These are phyloP conservation scores for Beta macrorhiza DNA, from an alignment of 179 eudicot genomes.

Conservation along the genomic window DNA sequence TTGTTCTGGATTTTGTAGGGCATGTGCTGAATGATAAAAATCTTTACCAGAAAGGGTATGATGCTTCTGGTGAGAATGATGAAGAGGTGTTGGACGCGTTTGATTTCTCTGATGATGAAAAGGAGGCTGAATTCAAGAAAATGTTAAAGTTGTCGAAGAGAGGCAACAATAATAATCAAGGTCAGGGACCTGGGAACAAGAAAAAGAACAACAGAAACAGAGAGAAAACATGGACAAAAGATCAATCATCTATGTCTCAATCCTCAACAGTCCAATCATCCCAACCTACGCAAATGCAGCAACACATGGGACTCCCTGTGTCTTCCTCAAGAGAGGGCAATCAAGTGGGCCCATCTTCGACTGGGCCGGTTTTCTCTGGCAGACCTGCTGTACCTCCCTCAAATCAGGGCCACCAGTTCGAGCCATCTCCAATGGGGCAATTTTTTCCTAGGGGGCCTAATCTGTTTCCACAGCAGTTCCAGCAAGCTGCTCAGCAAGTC, in stretches of 20 bases:
- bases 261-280: conserved; percentile 21
- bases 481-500: conserved; percentile 8
- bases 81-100: conserved; percentile 66
- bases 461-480: conserved; percentile 19
- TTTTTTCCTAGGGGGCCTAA: conserved; percentile 20
- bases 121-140: conserved; percentile 76
- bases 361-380: neutral
- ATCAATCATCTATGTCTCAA: conserved; percentile 30
- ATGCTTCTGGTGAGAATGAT: conserved; percentile 87
- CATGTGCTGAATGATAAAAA: conserved; percentile 62
- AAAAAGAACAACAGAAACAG: conserved; percentile 46
- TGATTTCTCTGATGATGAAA: conserved; percentile 91
- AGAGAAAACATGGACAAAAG: conserved; percentile 38
- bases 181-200: conserved; percentile 38
- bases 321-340: conserved; percentile 18
- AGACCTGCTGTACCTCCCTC: conserved; percentile 15
- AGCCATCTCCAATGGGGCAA: conserved; percentile 14
- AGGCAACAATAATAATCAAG: conserved; percentile 41
- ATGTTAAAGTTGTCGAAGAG: conserved; percentile 66
- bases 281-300: conserved; percentile 30
- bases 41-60: conserved; percentile 87
- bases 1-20: conserved; percentile 70
- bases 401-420: conserved; percentile 17
- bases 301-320: conserved; percentile 1
- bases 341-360: conserved; percentile 7